Evolutionary conservation across 23 red algal species (phyloP), one percentile per base, ranked within the genome.

Genomic region (Cyanidioschyzon merolae): DNA sequence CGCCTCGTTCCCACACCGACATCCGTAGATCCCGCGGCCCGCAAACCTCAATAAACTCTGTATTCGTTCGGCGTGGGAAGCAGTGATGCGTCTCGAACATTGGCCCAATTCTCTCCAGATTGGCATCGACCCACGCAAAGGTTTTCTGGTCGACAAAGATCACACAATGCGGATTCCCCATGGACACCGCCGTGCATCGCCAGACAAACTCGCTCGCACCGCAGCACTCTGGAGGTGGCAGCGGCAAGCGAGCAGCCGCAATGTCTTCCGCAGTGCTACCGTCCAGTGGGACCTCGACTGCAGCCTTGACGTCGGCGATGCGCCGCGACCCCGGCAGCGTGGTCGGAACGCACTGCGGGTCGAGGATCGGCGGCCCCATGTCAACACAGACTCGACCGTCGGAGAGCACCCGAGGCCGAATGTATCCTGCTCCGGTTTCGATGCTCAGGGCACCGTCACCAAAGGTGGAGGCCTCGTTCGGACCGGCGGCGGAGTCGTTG

Each of bases 121-220:
- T 37, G 32, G 71, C 74, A 71, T 91, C 88, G 25, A 91, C 40
- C 34, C 80, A 84, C 17, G 74, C 78, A 57, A 84, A 91, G 7
- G 68, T 76, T 32, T 79, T 77, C 27, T 89, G 54, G 1, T 51
- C 31, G 37, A 98, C 94, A 83, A 98, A 91, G 27, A 83, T 87
- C 37, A 98, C 63, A 7, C 83, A 85, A 58, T 98, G 94, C 1
- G 94, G 94, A 82, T 98, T 98, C 0, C 94, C 94, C 88, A 92
- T 98, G 39, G 79, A 84, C 1, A 98, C 89, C 12, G 76, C 81
- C 15, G 79, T 75, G 27, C 90, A 75, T 15, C 63, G 74, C 85
- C 86, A 98, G 29, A 37, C 77, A 27, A 39, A 58, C 17, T 80
- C 86, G 1, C 71, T 80, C 2, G 89, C 84, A 21, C 12, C 12